phyloP scores from a whole-genome alignment of 2,329 filamentous ascomycete species.

The Talaromyces marneffei region DNA sequence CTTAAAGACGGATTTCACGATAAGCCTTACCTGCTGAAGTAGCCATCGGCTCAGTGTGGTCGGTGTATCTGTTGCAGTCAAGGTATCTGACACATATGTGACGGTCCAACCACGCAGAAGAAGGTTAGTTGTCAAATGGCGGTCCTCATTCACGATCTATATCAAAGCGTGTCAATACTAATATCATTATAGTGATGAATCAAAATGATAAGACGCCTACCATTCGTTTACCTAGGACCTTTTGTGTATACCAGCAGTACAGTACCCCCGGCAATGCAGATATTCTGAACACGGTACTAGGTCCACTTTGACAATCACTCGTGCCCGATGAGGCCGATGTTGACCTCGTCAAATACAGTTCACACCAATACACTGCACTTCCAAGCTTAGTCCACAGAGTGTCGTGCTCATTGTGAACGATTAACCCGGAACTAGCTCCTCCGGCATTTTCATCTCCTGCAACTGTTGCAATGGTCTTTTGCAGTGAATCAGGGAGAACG shows the following conservation, averaged over 20 bases:
- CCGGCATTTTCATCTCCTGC: constrained; percentile 29
- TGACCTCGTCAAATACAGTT: constrained; percentile 31
- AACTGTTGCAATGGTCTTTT: constrained; percentile 26
- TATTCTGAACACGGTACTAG: constrained; percentile 32
- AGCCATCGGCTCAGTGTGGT: constrained; percentile 31
- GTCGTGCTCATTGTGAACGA: constrained; percentile 31
- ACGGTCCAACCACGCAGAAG: constrained; percentile 31
- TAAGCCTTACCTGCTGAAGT: constrained; percentile 20
- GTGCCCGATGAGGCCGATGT: constrained; percentile 25
- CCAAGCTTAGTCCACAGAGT: constrained; percentile 26
- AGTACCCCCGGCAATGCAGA: constrained; percentile 27
- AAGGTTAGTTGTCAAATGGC: constrained; percentile 34
- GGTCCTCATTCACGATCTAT: constrained; percentile 35
- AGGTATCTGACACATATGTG: constrained; percentile 29
- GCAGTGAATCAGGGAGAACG: constrained; percentile 26
- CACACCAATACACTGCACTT: constrained; percentile 31
- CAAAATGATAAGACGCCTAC: constrained; percentile 10
- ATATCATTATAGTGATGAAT: too few species aligned
- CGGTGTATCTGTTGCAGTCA: constrained; percentile 34
- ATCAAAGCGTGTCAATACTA: background rate
- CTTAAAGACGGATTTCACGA: background rate
- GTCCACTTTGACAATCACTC: constrained; percentile 35
- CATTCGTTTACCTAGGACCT: constrained; percentile 30
- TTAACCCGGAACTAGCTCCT: constrained; percentile 29
- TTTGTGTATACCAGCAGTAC: constrained; percentile 35